Conservation (phyloP, 306 rosid genomes). For the Pyrus pyrifolia region DNA sequence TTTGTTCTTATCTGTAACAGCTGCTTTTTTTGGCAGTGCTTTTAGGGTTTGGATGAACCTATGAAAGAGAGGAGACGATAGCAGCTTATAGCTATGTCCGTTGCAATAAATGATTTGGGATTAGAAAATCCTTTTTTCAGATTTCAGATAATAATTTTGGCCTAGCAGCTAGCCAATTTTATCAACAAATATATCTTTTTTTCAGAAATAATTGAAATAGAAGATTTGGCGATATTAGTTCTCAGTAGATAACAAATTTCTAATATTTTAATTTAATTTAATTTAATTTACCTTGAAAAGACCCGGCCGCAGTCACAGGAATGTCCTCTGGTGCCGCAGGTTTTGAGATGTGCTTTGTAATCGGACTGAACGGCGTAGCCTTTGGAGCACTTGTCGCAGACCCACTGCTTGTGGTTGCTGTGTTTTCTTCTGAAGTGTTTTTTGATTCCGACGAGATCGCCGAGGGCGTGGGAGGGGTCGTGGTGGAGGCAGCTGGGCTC, state of each 20-base stretch:
- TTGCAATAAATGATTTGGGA: background rate
- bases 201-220: background rate
- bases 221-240: background rate
- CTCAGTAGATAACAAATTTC: no score
- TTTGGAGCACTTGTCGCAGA: constrained; percentile 78
- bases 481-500: constrained; percentile 84
- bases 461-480: constrained; percentile 83
- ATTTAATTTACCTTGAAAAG: constrained; percentile 54
- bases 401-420: constrained; percentile 92
- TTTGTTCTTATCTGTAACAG: background rate
- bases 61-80: background rate
- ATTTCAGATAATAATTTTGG: background rate
- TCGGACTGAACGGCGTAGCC: constrained; percentile 96
- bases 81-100: background rate
- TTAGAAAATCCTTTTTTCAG: background rate
- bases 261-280: background rate
- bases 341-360: constrained; percentile 94
- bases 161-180: background rate
- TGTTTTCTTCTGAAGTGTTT: constrained; percentile 89
- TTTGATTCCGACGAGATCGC: constrained; percentile 92
- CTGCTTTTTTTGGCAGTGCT: background rate
- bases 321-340: constrained; percentile 97
- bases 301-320: constrained; percentile 99
- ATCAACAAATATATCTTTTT: no score
- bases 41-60: background rate